These are phyloP conservation scores for Bruguiera gymnorhiza DNA, from an alignment of 345 rosid species.

Conservation along the genomic window DNA sequence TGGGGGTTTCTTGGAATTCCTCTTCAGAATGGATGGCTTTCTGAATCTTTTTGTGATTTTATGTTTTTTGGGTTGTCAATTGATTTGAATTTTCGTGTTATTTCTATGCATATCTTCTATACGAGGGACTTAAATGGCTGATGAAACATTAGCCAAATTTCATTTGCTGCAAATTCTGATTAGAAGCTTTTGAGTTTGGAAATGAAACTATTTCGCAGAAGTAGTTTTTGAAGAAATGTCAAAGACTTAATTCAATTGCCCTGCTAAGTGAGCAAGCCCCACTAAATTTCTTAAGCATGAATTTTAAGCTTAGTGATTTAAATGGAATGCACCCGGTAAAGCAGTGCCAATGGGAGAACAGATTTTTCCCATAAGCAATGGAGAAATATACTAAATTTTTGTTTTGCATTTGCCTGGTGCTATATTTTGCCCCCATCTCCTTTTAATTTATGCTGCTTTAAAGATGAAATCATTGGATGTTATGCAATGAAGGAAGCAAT, in stretches of 20 bases:
- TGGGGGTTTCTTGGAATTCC: not conserved
- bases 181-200: not conserved
- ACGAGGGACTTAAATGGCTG: not conserved
- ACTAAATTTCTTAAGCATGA: not conserved
- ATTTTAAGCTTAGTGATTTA: not conserved
- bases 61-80: not conserved
- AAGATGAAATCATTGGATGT: too few species aligned
- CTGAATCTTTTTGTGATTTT: not conserved
- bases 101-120: not conserved
- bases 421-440: too few species aligned
- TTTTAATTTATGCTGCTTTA: too few species aligned
- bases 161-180: not conserved
- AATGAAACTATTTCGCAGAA: not conserved
- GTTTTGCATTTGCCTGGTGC: too few species aligned
- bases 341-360: too few species aligned
- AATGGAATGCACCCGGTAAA: not conserved
- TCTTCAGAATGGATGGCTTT: constrained; percentile 1
- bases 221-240: not conserved
- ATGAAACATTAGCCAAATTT: not conserved
- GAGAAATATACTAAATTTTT: too few species aligned
- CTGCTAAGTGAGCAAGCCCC: not conserved
- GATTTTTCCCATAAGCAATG: too few species aligned
- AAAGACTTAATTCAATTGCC: not conserved
- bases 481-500: too few species aligned
- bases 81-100: not conserved